Conservation (phyloP, 495 filamentous ascomycete genomes). For the Pyrenula massariospora region DNA sequence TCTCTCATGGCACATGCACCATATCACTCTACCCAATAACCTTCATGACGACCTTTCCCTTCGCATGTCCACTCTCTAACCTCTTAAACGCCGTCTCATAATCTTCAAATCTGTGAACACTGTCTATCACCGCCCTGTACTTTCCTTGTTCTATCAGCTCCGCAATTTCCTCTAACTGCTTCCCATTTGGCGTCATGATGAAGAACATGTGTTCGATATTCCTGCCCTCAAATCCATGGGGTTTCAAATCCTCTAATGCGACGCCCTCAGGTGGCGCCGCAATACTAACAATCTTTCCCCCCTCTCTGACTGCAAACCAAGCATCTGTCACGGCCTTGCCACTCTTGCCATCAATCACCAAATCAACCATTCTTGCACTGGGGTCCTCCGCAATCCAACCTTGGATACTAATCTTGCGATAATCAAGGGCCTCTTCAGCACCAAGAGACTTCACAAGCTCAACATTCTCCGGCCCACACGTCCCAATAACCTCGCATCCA, state of each 20-base stretch:
- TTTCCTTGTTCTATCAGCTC: slow-evolving; percentile 28
- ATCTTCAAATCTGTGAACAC: slow-evolving; percentile 33
- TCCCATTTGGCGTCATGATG: slow-evolving; percentile 28
- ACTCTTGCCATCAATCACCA: slow-evolving; percentile 43
- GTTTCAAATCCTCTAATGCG: slow-evolving; percentile 22
- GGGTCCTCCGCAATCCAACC: slow-evolving; percentile 21
- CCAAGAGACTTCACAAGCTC: slow-evolving; percentile 30
- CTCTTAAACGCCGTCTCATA: slow-evolving; percentile 31
- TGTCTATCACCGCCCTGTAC: slow-evolving; percentile 29
- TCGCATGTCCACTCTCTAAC: slow-evolving; percentile 27
- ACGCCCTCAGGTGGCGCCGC: slow-evolving; percentile 30
- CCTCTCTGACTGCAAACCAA: slow-evolving; percentile 31
- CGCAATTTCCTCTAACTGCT: slow-evolving; percentile 29
- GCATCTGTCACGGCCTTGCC: slow-evolving; percentile 27
- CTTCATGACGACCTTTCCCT: slow-evolving; percentile 31
- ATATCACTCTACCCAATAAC: slow-evolving; percentile 6
- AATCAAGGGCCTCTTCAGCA: slow-evolving; percentile 33
- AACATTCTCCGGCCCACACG: slow-evolving; percentile 25
- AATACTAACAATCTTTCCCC: slow-evolving; percentile 37
- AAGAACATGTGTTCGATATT: slow-evolving; percentile 28
- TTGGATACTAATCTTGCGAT: slow-evolving; percentile 19
- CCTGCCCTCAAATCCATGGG: slow-evolving; percentile 4
- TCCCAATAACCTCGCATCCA: slow-evolving; percentile 28
- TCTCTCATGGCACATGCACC: too few relatives aligned
- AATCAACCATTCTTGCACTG: slow-evolving; percentile 22